A percentile compares a stretch with the other conserved stretches of the same genome.
Conservation (phyloP, 345 rosid genomes). For the Gynandropsis gynandra region DNA sequence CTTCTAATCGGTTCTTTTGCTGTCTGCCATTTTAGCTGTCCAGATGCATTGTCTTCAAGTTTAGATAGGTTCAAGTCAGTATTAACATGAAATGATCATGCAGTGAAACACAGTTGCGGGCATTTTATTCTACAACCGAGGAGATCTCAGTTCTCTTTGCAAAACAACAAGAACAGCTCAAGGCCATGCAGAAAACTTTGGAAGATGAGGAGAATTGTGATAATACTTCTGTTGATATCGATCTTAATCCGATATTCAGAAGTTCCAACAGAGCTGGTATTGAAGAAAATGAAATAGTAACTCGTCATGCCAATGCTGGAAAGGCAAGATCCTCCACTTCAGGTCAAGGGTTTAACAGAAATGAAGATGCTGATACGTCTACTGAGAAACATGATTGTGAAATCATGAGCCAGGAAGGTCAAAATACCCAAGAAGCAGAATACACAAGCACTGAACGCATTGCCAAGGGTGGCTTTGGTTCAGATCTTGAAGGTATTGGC, state of each 20-base stretch:
- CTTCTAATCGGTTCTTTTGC: conserved; percentile 5
- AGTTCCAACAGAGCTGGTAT: conserved; percentile 19
- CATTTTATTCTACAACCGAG: conserved; percentile 93
- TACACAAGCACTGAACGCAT: conserved; percentile 41
- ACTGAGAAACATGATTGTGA: conserved; percentile 90
- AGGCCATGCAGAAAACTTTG: conserved; percentile 83
- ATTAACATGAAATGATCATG: conserved; percentile 19
- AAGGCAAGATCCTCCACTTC: conserved; percentile 52
- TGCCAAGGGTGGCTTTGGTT: conserved; percentile 68
- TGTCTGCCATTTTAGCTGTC: conserved; percentile 10
- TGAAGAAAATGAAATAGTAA: conserved; percentile 30
- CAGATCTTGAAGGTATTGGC: conserved; percentile 62
- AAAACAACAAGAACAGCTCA: conserved; percentile 97
- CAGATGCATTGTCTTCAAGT: conserved; percentile 11
- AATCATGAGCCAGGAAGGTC: conserved; percentile 59
- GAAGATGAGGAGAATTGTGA: conserved; percentile 91
- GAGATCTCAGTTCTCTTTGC: conserved; percentile 64
- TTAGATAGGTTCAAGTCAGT: conserved; percentile 11
- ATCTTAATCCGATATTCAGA: conserved; percentile 36
- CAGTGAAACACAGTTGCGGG: conserved; percentile 91
- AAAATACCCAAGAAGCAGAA: conserved; percentile 75
- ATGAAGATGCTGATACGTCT: conserved; percentile 37
- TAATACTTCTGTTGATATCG: conserved; percentile 60
- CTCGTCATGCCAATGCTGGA: conserved; percentile 24
- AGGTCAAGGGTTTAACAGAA: conserved; percentile 32